Evolutionary conservation across 2,329 filamentous ascomycete genomes (phyloP), one percentile per base, ranked within the genome.

Genomic region (Neonectria ditissima): DNA sequence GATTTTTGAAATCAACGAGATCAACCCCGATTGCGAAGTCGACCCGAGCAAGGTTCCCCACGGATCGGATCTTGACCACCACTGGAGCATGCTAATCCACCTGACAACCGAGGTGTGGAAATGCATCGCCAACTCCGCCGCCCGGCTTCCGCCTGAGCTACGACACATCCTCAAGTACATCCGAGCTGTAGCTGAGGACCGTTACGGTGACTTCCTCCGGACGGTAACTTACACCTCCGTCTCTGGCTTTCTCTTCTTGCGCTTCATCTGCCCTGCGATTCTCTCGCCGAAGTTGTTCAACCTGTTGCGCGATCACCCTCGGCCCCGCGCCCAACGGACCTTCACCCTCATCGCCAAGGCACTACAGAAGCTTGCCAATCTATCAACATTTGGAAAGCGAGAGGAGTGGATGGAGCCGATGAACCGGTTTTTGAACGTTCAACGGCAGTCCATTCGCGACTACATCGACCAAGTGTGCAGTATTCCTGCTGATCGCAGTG

Each of bases 361-460:
- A 1, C 82, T 98, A 9, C 94, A 97, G 79, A 94, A 93, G 16
- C 84, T 98, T 62, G 93, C 94, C 18, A 97, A 97, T 76, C 86
- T 97, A 79, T 92, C 93, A 2, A 93, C 89, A 0, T 97, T 97
- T 75, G 95, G 95, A 43, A 94, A 92, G 75, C 97, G 97, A 76
- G 95, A 98, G 78, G 89, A 91, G n/a, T 98, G 94, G 93, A 97
- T 98, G 94, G 94, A 97, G 80, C 94, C 94, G 0, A 98, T 98
- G 95, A 98, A 97, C 75, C 87, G 87, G 45, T 97, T 97, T 72
- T 82, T 98, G 39, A 86, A 84, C 9, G 84, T 88, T 1, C 91
- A 97, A 73, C 88, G 94, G 20, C 86, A 91, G 71, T 87, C 92
- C 41, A 93, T 97, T 78, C 97, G 94, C 76, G 87, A 90, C 50